Evolutionary conservation across 2,329 filamentous ascomycete species (phyloP).

Genomic region (Mycosphaerella arachidis): DNA sequence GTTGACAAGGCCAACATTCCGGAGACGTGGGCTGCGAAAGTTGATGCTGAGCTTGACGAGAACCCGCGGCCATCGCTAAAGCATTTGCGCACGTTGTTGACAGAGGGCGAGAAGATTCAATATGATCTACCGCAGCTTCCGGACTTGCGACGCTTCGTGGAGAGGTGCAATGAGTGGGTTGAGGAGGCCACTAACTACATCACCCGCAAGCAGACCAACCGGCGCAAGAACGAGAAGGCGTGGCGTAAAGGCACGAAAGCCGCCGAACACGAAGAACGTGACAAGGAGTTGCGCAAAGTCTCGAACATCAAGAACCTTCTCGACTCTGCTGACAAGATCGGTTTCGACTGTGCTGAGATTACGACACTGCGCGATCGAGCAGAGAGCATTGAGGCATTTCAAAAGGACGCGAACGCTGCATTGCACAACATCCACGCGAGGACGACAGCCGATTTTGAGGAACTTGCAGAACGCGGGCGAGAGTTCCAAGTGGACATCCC

Average conservation of each 20-base stretch:
- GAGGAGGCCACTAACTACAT: constrained; percentile 96
- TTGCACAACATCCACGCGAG: constrained; percentile 62
- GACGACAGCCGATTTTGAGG: constrained; percentile 73
- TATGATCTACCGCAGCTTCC: constrained; percentile 79
- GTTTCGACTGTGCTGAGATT: constrained; percentile 92
- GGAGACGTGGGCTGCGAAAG: constrained; percentile 85
- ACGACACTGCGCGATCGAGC: constrained; percentile 77
- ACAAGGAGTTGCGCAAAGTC: constrained; percentile 80
- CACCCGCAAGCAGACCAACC: constrained; percentile 93
- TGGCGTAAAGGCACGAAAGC: constrained; percentile 70
- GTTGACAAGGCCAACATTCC: constrained; percentile 81
- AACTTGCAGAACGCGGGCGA: constrained; percentile 83
- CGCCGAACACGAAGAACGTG: constrained; percentile 76
- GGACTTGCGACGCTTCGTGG: constrained; percentile 82
- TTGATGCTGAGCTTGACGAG: constrained; percentile 77
- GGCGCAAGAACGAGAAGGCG: constrained; percentile 86
- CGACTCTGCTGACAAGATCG: constrained; percentile 75
- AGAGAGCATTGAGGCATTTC: constrained; percentile 78
- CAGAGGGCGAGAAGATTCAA: constrained; percentile 94
- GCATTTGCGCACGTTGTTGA: constrained; percentile 73
- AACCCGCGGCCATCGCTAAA: constrained; percentile 82
- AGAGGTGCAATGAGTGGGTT: constrained; percentile 95
- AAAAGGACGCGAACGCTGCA: constrained; percentile 66
- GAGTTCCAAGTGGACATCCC: constrained; percentile 87
- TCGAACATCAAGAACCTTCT: constrained; percentile 84